Percentiles rank a stretch among this genome's conserved stretches.
phyloP scores from a whole-genome alignment of 768 basidiomycete species.

The Jaapia argillacea region DNA sequence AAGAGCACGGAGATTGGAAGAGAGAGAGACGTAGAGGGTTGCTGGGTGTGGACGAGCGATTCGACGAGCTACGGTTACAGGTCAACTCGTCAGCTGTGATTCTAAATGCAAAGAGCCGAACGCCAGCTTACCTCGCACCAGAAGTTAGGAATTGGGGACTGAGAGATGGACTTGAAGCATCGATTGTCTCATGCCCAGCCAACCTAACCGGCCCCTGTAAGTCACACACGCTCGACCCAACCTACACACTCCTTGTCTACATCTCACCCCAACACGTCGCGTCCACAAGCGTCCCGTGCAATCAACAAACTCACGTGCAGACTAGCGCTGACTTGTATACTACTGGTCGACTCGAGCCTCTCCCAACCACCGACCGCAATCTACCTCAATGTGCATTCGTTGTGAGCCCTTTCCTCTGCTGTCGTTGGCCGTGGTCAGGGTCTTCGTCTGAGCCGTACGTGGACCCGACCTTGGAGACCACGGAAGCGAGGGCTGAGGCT shows the following conservation, averaged over 20 bases:
- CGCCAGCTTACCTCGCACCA: no score
- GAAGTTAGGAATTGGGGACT: no score
- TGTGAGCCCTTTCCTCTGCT: slow-evolving; percentile 49
- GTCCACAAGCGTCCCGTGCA: no score
- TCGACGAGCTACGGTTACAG: no score
- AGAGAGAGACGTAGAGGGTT: slow-evolving; percentile 68
- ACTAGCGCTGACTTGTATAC: slow-evolving; percentile 38
- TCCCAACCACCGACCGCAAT: slow-evolving; percentile 72
- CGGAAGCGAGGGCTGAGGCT: no score
- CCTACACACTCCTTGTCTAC: slow-evolving; percentile 40
- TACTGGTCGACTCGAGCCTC: slow-evolving; percentile 78
- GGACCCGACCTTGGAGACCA: no score
- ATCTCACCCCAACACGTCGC: slow-evolving; percentile 43
- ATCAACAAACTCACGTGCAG: no score
- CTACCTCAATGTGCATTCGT: no score
- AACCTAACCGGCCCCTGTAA: slow-evolving; percentile 46
- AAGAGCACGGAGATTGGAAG: slow-evolving; percentile 59
- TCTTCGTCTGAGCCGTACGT: no score
- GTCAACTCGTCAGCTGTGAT: neutral
- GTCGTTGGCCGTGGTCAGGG: no score
- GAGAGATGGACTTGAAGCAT: slow-evolving; percentile 47
- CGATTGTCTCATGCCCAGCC: slow-evolving; percentile 42
- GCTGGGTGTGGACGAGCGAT: slow-evolving; percentile 48
- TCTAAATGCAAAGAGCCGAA: slow-evolving; percentile 1
- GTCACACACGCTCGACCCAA: slow-evolving; percentile 74